These are phyloP conservation scores for Borealophlyctis nickersoniae DNA, from an alignment of 192 early-diverging fungal genomes.

Conservation along the genomic window DNA sequence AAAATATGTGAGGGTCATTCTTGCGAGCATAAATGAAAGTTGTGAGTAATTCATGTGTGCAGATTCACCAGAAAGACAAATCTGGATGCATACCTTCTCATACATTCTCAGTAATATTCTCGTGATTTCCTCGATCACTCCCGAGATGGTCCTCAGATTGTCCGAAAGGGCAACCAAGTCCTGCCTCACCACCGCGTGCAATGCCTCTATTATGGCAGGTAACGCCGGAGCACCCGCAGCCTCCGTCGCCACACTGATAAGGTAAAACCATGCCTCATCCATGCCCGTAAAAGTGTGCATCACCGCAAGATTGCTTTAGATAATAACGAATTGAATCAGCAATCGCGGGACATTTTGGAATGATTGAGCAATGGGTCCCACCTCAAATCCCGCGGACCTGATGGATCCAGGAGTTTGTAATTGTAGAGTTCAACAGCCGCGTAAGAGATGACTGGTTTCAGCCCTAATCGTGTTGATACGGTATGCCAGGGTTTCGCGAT, in stretches of 20 bases:
- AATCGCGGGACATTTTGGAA: background rate
- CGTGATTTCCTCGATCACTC: conserved; percentile 33
- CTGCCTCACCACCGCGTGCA: conserved; percentile 57
- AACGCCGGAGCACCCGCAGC: conserved; percentile 68
- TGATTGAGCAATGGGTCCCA: conserved; percentile 25
- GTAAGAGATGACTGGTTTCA: conserved; percentile 86
- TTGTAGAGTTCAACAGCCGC: conserved; percentile 89
- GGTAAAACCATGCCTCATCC: conserved; percentile 97
- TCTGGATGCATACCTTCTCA: conserved; percentile 59
- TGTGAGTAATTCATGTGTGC: background rate
- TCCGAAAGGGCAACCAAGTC: conserved; percentile 41
- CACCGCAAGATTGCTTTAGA: conserved; percentile 70
- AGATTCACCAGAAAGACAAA: background rate
- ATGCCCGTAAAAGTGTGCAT: conserved; percentile 82
- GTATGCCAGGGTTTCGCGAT: conserved; percentile 84
- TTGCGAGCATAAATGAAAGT: background rate
- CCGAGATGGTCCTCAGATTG: conserved; percentile 53
- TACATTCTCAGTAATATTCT: conserved; percentile 61
- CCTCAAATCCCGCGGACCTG: conserved; percentile 72
- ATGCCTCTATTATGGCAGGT: conserved; percentile 65
- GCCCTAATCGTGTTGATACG: conserved; percentile 66
- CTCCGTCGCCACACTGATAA: conserved; percentile 87
- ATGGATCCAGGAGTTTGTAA: conserved; percentile 79
- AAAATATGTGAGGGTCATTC: conserved; percentile 92
- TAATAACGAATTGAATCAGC: background rate